Evolutionary conservation across 2,329 filamentous ascomycete genomes (phyloP), one percentile per base, ranked within the genome.

Genomic region (Calonectria fujianensis): DNA sequence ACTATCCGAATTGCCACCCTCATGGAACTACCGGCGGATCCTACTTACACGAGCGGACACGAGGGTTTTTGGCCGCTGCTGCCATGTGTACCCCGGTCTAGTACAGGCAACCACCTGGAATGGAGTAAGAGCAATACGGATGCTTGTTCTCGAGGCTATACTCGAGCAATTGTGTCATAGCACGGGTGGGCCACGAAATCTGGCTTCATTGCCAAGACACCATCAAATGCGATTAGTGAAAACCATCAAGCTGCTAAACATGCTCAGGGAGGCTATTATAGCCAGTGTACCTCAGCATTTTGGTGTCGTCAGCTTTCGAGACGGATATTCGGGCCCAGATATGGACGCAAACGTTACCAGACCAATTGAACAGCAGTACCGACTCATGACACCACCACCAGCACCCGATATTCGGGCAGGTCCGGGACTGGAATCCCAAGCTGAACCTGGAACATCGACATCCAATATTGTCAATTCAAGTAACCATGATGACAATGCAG

Each of bases 251-350:
- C 75, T 86, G 70, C 81, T 89, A 37, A 82, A 85, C 66, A 82
- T 82, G 65, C 82, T 89, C 32, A 83, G 85, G 68, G 82, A 85
- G 54, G 85, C 85, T 35, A 85, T 89, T 61, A 81, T 86, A 51
- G 87, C 88, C 57, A 89, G 85, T 67, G 85, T 89, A 2, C 88
- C 88, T 0, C 88, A 90, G 77, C 86, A 89, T 76, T 87, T 89
- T 54, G 88, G 88, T 39, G 82, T 89, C n/a, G 83, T 90, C 61
- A 86, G 83, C 72, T 84, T 86, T 14, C 81, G 81, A 64, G 85
- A 86, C 74, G 81, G 84, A 24, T 81, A 79, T 54, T 78, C 81
- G 35, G 54, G 74, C 45, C 74, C 76, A 37, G 69, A 45, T 64
- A 76, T 65, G 73, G 78, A 67, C 35, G 71, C 59, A 57, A 73